A percentile compares a stretch with the other conserved stretches of the same genome.
These are phyloP conservation scores for Diaporthe vaccinii DNA, from an alignment of 2,329 filamentous ascomycete species.

Conservation along the genomic window DNA sequence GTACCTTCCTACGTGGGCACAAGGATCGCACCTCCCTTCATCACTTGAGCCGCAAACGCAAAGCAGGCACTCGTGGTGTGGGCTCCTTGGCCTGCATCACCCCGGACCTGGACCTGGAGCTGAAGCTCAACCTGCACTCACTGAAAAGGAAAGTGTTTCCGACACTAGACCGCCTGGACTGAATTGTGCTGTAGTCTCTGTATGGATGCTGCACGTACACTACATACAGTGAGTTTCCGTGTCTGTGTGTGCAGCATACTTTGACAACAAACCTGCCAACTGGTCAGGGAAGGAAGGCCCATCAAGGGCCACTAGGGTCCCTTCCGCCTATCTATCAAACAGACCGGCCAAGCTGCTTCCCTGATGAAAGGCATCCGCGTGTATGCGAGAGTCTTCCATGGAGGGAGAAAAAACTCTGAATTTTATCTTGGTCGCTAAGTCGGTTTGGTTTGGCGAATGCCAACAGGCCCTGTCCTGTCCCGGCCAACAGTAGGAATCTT, in stretches of 20 bases:
- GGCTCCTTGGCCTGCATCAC: conserved; percentile 19
- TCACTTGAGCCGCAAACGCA: conserved; percentile 25
- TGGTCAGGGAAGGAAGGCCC: conserved; percentile 11
- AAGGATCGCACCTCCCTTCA: conserved; percentile 22
- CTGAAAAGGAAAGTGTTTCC: conserved; percentile 14
- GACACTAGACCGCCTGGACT: not conserved
- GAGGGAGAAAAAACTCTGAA: conserved; percentile 29
- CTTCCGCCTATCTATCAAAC: not conserved
- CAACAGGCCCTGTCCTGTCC: conserved; percentile 31
- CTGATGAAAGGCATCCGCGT: not conserved
- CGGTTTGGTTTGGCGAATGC: conserved; percentile 21
- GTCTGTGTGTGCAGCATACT: not conserved
- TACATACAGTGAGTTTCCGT: not conserved
- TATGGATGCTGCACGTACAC: not conserved
- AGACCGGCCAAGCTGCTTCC: conserved; percentile 9
- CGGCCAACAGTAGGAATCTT: conserved; percentile 41
- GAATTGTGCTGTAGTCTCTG: not conserved
- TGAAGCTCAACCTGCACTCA: not conserved
- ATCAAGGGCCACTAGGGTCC: not conserved
- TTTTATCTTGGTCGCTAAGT: conserved; percentile 34
- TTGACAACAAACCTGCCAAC: not conserved
- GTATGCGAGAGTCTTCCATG: not conserved
- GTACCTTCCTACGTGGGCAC: conserved; percentile 11
- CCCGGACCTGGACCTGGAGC: not conserved
- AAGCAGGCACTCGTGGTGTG: conserved; percentile 1